Evolutionary conservation across 306 rosid species (phyloP), one percentile per base, ranked within the genome.

Genomic region (Potentilla sterilis): DNA sequence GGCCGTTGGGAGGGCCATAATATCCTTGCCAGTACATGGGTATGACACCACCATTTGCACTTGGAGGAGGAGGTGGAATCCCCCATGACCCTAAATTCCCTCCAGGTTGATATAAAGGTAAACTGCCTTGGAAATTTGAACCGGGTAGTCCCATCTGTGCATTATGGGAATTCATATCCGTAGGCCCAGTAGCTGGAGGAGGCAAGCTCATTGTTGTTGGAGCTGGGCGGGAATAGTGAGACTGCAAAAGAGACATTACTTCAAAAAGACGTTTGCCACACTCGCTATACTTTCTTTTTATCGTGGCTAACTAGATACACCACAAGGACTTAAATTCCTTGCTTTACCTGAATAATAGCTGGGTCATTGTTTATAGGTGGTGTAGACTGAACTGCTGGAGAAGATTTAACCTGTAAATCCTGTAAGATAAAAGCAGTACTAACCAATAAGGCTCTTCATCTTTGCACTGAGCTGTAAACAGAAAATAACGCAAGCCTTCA

Each of bases 21-120:
- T 88, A 94, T 84, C 98, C 98, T 86, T 88, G 98, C 97, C 96
- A 94, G 81, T 90, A 91, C 97, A 94, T 86, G 54, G 98, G 96
- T 91, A 92, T 74, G 78, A 93, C 93, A 16, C 92, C 93, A n/a
- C 89, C 91, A 86, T 85, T 91, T 81, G 91, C 85, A 81, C 61
- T 87, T 79, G 96, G 91, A 61, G 90, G 88, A 67, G 91, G 79
- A 35, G 93, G 88, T 46, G 96, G 76, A 82, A 87, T 78, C 65
- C 93, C 98, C 98, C 97, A 94, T 41, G 96, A 81, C 15, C 91
- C 97, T 59, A 88, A 69, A 83, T 75, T 90, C 70, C 90, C 96
- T 78, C 88, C 96, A 73, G 98, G 97, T 76, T 94, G 98, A 85
- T 88, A 91, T 73, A 91, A 85, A 76, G 98, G 97, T 59, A 91